Conservation (phyloP, 1,284 basidiomycete genomes). For the Inonotus obliquus region DNA sequence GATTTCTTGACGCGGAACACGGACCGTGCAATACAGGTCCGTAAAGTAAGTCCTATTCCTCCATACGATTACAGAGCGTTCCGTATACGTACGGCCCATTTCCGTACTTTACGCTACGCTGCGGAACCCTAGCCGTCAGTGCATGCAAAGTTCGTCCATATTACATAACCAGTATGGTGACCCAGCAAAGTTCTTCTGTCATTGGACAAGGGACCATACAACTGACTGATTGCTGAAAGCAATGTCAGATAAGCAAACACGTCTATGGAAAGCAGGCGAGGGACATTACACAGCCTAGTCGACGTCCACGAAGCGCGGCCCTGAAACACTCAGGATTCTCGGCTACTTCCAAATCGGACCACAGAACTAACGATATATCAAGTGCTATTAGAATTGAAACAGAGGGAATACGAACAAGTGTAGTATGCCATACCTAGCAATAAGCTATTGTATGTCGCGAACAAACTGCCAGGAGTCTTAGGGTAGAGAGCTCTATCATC, state of each 20-base stretch:
- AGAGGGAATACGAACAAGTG: conserved; percentile 1
- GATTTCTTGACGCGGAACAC: too few relatives aligned
- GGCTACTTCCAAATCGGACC: conserved; percentile 56
- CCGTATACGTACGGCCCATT: too few relatives aligned
- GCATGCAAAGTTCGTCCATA: too few relatives aligned
- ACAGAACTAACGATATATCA: conserved; percentile 48
- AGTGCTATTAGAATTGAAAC: too few relatives aligned
- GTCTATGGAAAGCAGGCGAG: not conserved
- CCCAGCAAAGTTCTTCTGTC: conserved; percentile 59
- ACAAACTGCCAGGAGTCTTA: conserved; percentile 42
- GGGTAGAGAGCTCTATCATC: conserved; percentile 28
- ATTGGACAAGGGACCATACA: conserved; percentile 65
- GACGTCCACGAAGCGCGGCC: conserved; percentile 55
- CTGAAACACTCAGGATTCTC: conserved; percentile 53
- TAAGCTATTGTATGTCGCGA: conserved; percentile 61
- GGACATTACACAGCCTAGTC: conserved; percentile 46
- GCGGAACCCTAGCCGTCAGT: too few relatives aligned
- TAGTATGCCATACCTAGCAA: conserved; percentile 36
- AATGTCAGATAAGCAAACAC: not conserved
- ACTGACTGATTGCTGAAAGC: not conserved
- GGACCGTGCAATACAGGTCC: too few relatives aligned
- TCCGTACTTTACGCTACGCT: too few relatives aligned
- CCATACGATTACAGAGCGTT: too few relatives aligned
- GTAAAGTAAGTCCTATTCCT: too few relatives aligned
- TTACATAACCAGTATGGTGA: too few relatives aligned